A percentile compares a stretch with the other conserved stretches of the same genome.
phyloP scores from a whole-genome alignment of 805 yeast genomes.

The Ogataea naganishii region DNA sequence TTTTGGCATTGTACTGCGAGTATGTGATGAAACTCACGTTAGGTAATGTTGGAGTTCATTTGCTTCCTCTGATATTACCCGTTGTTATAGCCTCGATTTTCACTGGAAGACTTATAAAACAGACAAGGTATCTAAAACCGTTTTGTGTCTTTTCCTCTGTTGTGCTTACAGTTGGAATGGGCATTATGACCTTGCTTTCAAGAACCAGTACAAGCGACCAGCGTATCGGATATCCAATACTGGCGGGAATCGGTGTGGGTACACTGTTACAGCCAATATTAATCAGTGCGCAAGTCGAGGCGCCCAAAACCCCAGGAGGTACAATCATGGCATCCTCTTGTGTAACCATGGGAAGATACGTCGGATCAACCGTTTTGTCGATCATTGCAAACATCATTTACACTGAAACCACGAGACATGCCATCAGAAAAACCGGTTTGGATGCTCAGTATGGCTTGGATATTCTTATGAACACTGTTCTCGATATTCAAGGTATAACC shows the following conservation, averaged over 20 bases:
- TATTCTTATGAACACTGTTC: too few species aligned
- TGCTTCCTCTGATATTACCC: constrained; percentile 33
- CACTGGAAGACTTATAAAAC: constrained; percentile 1
- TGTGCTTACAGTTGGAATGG: neutral
- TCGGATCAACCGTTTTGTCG: constrained; percentile 5
- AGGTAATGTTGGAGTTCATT: constrained; percentile 35
- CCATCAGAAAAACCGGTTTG: neutral
- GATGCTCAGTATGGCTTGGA: neutral
- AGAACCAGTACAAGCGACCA: neutral
- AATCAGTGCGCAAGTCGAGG: constrained; percentile 1
- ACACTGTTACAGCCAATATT: constrained; percentile 3
- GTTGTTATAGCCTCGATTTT: constrained; percentile 12
- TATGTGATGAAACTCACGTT: constrained; percentile 32
- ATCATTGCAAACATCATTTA: constrained; percentile 3
- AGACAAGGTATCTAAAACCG: constrained; percentile 1
- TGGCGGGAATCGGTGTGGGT: constrained; percentile 3
- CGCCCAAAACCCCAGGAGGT: constrained; percentile 4
- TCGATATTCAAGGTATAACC: too few species aligned
- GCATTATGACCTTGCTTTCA: neutral
- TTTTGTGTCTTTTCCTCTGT: constrained; percentile 1
- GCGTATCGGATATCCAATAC: constrained; percentile 2
- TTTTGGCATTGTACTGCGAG: constrained; percentile 41
- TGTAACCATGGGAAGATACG: constrained; percentile 3
- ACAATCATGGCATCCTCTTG: constrained; percentile 3
- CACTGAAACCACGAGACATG: constrained; percentile 3